A percentile compares a stretch with the other conserved stretches of the same genome.
Conservation (phyloP, 768 basidiomycete species). For the Thelephora aurantiotincta region DNA sequence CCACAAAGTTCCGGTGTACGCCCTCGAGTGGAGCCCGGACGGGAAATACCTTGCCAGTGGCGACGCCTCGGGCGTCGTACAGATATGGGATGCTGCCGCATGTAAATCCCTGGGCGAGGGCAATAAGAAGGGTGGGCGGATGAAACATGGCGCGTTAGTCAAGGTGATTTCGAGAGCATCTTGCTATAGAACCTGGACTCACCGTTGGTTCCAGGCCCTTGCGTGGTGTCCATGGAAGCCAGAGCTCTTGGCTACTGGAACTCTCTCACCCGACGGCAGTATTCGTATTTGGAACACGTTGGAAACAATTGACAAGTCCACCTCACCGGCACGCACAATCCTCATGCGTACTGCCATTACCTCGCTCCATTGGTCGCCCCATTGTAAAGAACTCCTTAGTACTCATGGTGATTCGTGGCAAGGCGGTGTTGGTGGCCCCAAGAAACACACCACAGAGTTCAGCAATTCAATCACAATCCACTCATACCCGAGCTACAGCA, state of each 20-base stretch:
- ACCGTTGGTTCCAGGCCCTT: conserved; percentile 31
- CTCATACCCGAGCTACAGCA: conserved; percentile 36
- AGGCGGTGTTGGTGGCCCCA: conserved; percentile 8
- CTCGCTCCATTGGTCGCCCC: conserved; percentile 32
- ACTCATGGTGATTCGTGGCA: conserved; percentile 42
- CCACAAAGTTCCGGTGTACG: conserved; percentile 21
- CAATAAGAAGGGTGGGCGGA: conserved; percentile 22
- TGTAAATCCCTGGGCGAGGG: conserved; percentile 16
- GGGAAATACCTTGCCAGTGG: conserved; percentile 26
- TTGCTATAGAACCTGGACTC: neutral
- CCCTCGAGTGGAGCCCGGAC: conserved; percentile 27
- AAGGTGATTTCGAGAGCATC: conserved; percentile 18
- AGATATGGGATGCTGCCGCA: conserved; percentile 30
- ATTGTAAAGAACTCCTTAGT: conserved; percentile 42
- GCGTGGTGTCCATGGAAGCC: conserved; percentile 68
- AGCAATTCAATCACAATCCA: conserved; percentile 34
- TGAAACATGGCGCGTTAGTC: conserved; percentile 29
- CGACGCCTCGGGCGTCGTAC: conserved; percentile 25
- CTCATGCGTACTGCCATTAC: neutral
- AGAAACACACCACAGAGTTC: conserved; percentile 11
- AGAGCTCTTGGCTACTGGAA: conserved; percentile 52
- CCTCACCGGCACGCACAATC: conserved; percentile 30
- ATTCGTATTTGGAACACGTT: conserved; percentile 37
- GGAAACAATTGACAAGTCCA: conserved; percentile 16
- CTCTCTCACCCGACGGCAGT: conserved; percentile 45